Conservation (phyloP, 768 basidiomycete genomes). For the Russula compacta region DNA sequence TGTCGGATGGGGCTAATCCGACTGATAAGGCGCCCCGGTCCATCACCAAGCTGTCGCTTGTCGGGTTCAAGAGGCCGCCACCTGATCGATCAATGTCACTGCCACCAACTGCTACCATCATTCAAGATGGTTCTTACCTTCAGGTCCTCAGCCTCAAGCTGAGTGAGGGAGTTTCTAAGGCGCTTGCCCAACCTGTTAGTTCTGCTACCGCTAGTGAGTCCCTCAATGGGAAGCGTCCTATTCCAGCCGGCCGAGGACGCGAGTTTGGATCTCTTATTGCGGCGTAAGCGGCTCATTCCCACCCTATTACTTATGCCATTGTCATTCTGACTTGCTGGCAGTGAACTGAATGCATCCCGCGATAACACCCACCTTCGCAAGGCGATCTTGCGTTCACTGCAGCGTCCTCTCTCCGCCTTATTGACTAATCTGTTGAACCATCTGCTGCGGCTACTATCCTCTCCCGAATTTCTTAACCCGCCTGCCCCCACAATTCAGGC, state of each 20-base stretch:
- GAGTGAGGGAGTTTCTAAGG: constrained; percentile 74
- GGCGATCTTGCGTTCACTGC: constrained; percentile 64
- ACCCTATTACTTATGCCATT: neutral
- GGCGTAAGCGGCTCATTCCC: constrained; percentile 41
- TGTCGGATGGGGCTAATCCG: constrained; percentile 31
- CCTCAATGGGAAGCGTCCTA: constrained; percentile 57
- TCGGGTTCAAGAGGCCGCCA: constrained; percentile 48
- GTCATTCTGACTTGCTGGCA: constrained; percentile 26
- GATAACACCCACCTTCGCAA: constrained; percentile 57
- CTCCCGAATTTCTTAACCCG: constrained; percentile 48
- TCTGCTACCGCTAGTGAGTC: constrained; percentile 42
- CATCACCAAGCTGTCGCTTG: constrained; percentile 49
- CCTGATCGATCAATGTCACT: constrained; percentile 33
- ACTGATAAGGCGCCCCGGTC: constrained; percentile 43
- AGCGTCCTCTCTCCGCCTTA: constrained; percentile 68
- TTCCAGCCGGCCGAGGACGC: constrained; percentile 65
- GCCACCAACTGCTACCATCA: constrained; percentile 34
- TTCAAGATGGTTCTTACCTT: constrained; percentile 75
- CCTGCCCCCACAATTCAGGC: constrained; percentile 41
- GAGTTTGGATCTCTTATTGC: constrained; percentile 60
- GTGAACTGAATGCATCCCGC: constrained; percentile 58
- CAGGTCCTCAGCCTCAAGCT: constrained; percentile 68
- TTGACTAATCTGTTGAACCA: constrained; percentile 60
- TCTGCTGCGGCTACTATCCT: constrained; percentile 57
- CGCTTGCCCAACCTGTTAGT: constrained; percentile 55